Evolutionary conservation across 2,329 filamentous ascomycete species (phyloP).

Genomic region (Gremmenia infestans): DNA sequence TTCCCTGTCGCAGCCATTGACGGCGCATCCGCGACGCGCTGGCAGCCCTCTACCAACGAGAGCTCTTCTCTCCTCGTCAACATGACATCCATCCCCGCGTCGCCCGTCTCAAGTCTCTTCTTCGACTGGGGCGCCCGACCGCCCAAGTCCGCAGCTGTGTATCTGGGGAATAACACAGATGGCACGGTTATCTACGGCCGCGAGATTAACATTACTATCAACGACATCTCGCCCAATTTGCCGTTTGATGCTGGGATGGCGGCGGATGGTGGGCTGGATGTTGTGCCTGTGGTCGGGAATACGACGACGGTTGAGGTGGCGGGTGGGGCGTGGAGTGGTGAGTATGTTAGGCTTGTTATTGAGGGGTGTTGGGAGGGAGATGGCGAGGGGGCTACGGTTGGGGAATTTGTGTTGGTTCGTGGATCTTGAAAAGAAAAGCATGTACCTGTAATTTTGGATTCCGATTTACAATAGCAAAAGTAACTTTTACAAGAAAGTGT

Average conservation of each 20-base stretch:
- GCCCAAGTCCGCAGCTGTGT: constrained; percentile 47
- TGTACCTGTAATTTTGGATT: not conserved
- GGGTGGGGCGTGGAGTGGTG: constrained; percentile 27
- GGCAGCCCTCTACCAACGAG: constrained; percentile 54
- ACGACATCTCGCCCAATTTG: constrained; percentile 19
- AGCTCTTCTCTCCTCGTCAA: constrained; percentile 53
- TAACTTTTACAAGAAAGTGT: too few species aligned
- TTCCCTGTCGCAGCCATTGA: constrained; percentile 65
- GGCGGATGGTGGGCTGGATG: constrained; percentile 5
- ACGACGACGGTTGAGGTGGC: constrained; percentile 24
- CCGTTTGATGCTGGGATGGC: constrained; percentile 22
- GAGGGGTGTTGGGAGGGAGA: constrained; percentile 40
- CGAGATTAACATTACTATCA: constrained; percentile 17
- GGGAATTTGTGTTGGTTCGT: constrained; percentile 40
- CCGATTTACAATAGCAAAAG: not conserved
- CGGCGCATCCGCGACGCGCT: constrained; percentile 60
- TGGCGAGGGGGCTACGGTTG: constrained; percentile 44
- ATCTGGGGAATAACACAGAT: constrained; percentile 41
- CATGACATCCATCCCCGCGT: constrained; percentile 34
- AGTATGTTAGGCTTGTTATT: constrained; percentile 38
- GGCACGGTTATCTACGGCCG: constrained; percentile 11
- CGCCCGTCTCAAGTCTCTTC: constrained; percentile 43
- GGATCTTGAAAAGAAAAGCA: not conserved
- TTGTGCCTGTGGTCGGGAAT: constrained; percentile 28
- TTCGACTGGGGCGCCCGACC: constrained; percentile 59